Conservation (phyloP, 768 basidiomycete species). For the Mycena rosella region DNA sequence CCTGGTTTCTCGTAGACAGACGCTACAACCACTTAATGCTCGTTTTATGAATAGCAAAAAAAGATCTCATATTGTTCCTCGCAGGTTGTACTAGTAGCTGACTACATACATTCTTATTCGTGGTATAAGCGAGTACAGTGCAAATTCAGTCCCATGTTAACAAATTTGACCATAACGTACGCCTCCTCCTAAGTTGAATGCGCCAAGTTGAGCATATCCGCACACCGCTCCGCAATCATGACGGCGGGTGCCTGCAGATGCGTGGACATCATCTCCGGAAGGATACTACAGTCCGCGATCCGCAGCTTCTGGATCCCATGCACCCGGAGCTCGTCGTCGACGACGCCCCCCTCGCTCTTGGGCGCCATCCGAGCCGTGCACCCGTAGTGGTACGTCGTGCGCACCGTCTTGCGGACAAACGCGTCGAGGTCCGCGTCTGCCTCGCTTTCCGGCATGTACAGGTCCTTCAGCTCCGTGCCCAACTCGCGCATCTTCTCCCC, state of each 20-base stretch:
- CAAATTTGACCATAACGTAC: no score
- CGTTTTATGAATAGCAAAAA: no score
- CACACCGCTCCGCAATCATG: constrained; percentile 9
- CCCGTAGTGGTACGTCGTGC: constrained; percentile 11
- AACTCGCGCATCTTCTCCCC: neutral
- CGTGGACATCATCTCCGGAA: neutral
- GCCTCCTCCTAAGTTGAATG: no score
- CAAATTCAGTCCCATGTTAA: no score
- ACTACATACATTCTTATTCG: no score
- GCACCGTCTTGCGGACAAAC: neutral
- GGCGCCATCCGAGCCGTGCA: constrained; percentile 8
- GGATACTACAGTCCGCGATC: constrained; percentile 4
- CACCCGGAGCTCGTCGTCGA: constrained; percentile 7
- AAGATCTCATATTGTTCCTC: no score
- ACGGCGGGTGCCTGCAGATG: constrained; percentile 9
- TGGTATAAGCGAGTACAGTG: no score
- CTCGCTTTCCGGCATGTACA: neutral
- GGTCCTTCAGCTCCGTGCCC: neutral
- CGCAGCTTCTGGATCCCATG: neutral
- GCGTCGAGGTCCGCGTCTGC: constrained; percentile 1
- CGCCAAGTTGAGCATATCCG: neutral
- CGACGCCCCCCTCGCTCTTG: constrained; percentile 3
- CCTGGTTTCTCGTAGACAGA: no score
- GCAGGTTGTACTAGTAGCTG: no score
- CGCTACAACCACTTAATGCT: no score